phyloP scores from a whole-genome alignment of 768 basidiomycete genomes.

The Trametes gibbosa region DNA sequence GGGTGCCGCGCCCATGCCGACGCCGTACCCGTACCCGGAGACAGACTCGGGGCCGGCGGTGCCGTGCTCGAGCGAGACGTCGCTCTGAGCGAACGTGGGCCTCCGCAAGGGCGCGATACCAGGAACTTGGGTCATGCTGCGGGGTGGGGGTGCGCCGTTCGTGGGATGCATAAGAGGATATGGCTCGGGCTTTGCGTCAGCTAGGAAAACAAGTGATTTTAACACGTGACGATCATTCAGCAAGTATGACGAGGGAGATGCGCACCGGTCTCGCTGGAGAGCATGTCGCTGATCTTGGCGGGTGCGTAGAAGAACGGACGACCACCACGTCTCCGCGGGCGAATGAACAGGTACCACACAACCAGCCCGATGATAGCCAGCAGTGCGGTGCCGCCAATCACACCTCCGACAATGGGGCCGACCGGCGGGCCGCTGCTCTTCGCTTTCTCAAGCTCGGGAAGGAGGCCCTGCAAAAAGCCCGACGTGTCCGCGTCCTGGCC shows the following conservation, averaged over 20 bases:
- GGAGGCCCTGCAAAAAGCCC: not conserved
- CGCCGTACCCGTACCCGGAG: not conserved
- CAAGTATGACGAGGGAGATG: not conserved
- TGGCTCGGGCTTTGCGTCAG: slow-evolving; percentile 1
- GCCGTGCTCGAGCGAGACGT: not conserved
- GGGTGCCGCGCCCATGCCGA: not conserved
- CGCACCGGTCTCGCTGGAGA: slow-evolving; percentile 4
- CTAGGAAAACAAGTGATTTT: not conserved
- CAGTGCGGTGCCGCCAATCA: slow-evolving; percentile 1
- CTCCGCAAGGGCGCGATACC: not conserved
- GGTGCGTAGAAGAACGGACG: slow-evolving; percentile 8
- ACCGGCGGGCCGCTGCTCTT: not conserved
- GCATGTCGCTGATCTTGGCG: slow-evolving; percentile 4
- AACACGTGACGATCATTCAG: too few relatives aligned
- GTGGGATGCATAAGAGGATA: not conserved
- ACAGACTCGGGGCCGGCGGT: not conserved
- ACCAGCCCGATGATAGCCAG: not conserved
- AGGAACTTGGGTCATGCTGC: not conserved
- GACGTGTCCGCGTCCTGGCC: not conserved
- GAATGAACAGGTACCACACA: slow-evolving; percentile 7
- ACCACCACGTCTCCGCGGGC: slow-evolving; percentile 1
- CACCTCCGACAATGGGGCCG: slow-evolving; percentile 2
- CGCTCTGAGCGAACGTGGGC: not conserved
- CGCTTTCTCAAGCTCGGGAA: not conserved
- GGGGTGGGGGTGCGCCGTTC: not conserved